Evolutionary conservation across 202 grass and related monocot species (phyloP).

Genomic region (Cymbopogon flexuosus): DNA sequence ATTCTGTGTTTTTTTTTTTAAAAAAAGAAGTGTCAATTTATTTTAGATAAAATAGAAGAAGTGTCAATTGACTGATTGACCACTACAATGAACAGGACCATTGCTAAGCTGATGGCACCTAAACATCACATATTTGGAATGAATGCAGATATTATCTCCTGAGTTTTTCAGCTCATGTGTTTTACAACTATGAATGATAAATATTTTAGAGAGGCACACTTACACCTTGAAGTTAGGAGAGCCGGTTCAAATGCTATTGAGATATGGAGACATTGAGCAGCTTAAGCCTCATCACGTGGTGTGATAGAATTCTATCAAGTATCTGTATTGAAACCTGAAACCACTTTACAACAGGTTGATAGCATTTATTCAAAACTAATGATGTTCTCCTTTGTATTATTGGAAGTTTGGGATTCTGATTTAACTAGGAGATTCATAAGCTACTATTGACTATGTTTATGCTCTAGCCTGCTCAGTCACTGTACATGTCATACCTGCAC

Average conservation of each 20-base stretch:
- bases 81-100: background rate
- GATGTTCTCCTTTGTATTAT: background rate
- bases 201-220: background rate
- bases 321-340: background rate
- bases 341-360: background rate
- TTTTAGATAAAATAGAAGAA: no score
- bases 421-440: no score
- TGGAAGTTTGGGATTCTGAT: no score
- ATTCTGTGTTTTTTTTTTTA: background rate
- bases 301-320: background rate
- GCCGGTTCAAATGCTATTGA: background rate
- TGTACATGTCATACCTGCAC: background rate
- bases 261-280: background rate
- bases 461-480: background rate
- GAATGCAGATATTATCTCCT: background rate
- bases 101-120: background rate
- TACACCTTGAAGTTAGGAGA: background rate
- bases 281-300: background rate
- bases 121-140: background rate
- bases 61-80: background rate
- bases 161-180: background rate
- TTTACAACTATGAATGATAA: background rate
- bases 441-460: background rate
- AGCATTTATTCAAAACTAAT: background rate
- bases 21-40: no score